Evolutionary conservation across 148 eudicot genomes (phyloP).

Genomic region (Rhododendron molle): DNA sequence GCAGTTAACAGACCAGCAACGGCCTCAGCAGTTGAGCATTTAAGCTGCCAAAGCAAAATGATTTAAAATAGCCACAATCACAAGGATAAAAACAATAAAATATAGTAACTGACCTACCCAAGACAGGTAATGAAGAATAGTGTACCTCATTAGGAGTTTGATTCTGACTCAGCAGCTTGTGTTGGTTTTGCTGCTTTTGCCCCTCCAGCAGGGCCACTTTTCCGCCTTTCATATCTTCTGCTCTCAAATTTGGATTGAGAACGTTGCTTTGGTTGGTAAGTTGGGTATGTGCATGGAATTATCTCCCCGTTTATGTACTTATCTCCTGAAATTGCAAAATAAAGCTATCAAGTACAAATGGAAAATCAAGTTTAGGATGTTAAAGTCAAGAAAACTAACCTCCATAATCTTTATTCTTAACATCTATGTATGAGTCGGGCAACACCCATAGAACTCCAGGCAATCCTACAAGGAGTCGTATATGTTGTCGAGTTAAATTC

Average conservation of each 20-base stretch:
- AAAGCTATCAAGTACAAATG: not conserved
- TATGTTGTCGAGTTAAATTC: not conserved
- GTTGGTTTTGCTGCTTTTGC: conserved; percentile 29
- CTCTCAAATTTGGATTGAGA: conserved; percentile 51
- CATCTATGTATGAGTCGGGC: conserved; percentile 91
- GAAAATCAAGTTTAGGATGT: not conserved
- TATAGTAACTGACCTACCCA: not conserved
- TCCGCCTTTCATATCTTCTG: conserved; percentile 65
- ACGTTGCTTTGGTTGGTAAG: conserved; percentile 77
- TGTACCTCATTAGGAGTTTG: conserved; percentile 47
- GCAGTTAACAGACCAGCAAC: not conserved
- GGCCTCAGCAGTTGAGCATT: not conserved
- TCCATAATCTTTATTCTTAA: conserved; percentile 88
- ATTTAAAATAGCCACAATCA: not conserved
- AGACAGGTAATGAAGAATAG: not conserved
- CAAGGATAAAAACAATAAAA: not conserved
- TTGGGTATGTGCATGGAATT: conserved; percentile 82
- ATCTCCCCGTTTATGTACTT: conserved; percentile 81
- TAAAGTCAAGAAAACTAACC: conserved; percentile 28
- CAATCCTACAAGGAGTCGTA: conserved; percentile 41
- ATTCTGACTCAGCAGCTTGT: conserved; percentile 46
- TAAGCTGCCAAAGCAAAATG: not conserved
- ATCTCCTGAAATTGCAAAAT: conserved; percentile 42
- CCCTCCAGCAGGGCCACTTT: conserved; percentile 69
- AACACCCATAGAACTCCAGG: conserved; percentile 91